Percentiles rank a stretch among this genome's conserved stretches.
phyloP scores from a whole-genome alignment of 768 basidiomycete genomes.

The Tricholoma flavovirens region DNA sequence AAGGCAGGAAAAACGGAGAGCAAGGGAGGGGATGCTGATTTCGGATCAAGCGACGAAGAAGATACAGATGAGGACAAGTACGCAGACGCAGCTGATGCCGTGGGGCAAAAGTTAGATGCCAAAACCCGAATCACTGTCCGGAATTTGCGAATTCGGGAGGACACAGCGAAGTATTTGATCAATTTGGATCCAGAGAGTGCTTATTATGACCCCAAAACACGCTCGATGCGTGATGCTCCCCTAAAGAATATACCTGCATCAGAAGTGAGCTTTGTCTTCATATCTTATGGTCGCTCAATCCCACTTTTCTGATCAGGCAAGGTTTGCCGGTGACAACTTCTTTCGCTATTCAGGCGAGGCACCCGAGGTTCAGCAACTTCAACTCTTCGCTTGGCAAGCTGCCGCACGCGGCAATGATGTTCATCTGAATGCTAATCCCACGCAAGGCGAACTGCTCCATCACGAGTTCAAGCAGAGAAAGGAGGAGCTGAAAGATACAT shows the following conservation, averaged over 20 bases:
- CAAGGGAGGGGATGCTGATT: conserved; percentile 78
- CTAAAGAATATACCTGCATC: conserved; percentile 70
- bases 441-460: conserved; percentile 89
- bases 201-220: conserved; percentile 98
- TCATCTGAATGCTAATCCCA: conserved; percentile 93
- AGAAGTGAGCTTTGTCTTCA: conserved; percentile 54
- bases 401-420: conserved; percentile 90
- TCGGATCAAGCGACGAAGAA: conserved; percentile 94
- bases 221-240: conserved; percentile 99
- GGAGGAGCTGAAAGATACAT: conserved; percentile 82
- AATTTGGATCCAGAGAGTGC: conserved; percentile 94
- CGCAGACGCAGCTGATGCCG: conserved; percentile 95
- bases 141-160: conserved; percentile 97
- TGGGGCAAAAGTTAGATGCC: conserved; percentile 96
- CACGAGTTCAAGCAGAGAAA: conserved; percentile 90
- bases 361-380: conserved; percentile 85
- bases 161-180: conserved; percentile 97
- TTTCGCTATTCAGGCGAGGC: conserved; percentile 88
- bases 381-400: conserved; percentile 97
- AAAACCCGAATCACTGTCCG: conserved; percentile 98
- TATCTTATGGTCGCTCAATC: not conserved
- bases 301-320: conserved; percentile 42
- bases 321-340: conserved; percentile 97
- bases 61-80: conserved; percentile 98
- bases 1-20: conserved; percentile 78